These are phyloP conservation scores for Typha latifolia DNA, from an alignment of 176 grass and related monocot species.

Conservation along the genomic window DNA sequence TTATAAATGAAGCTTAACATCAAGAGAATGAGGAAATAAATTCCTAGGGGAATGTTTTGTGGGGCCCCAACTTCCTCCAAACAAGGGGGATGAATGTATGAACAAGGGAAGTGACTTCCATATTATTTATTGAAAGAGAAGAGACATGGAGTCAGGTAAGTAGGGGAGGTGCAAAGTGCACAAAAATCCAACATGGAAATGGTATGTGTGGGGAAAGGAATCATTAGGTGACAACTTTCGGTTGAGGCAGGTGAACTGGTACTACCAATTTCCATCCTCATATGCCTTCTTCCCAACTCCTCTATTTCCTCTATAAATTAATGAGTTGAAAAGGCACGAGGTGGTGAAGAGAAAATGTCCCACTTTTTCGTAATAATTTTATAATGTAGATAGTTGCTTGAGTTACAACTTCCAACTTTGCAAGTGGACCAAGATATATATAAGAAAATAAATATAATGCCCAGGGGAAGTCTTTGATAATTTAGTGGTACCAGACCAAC, in stretches of 20 bases:
- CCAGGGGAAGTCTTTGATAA: too few species aligned
- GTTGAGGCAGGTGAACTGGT: conserved; percentile 44
- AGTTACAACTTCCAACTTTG: too few species aligned
- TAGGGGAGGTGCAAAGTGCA: too few species aligned
- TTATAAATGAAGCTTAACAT: conserved; percentile 13
- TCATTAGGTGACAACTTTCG: conserved; percentile 36
- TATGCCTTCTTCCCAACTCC: conserved; percentile 35
- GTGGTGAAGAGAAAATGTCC: too few species aligned
- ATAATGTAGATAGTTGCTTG: too few species aligned
- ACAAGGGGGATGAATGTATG: too few species aligned
- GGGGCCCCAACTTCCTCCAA: conserved; percentile 4
- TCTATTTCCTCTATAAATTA: conserved; percentile 8
- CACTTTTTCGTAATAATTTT: too few species aligned
- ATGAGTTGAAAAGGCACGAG: conserved; percentile 30
- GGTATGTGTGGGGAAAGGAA: conserved; percentile 21
- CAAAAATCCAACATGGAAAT: conserved; percentile 23
- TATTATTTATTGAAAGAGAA: too few species aligned
- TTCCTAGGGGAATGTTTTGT: conserved; percentile 63
- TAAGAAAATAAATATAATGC: too few species aligned
- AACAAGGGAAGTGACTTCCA: too few species aligned
- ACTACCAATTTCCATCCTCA: conserved; percentile 1
- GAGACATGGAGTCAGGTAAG: neutral
- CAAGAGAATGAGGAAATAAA: conserved; percentile 20
- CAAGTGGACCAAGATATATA: too few species aligned
- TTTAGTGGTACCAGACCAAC: too few species aligned